Evolutionary conservation across 83 land plant genomes (phyloP), one percentile per base, ranked within the genome.

Genomic region (Thuja plicata): DNA sequence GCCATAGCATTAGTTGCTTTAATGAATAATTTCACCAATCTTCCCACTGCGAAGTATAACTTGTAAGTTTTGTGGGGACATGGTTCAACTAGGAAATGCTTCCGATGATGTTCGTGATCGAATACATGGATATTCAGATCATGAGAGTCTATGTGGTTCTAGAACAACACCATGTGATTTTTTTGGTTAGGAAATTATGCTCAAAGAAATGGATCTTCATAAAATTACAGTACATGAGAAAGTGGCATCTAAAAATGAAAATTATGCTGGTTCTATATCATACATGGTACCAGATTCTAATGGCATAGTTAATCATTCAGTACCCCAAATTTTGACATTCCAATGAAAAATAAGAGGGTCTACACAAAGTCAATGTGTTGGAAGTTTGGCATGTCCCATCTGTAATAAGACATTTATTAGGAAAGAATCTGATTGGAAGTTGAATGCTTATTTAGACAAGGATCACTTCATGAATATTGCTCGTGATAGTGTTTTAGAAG

Each of bases 141-240:
- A 98, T 85, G 99, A 98, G 90, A 97, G 99, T 88, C 48, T 89
- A 13, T 98, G 99, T 91, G 99, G 99, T 9, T 96, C 98, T 24
- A 92, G 99, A 86, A 98, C 99, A 30, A 92, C 95, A 35, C 95
- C 96, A 0, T 98, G 99, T 84, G 96, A 95, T 87, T 88, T 92
- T 0, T 98, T 97, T 90, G 95, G 96, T 40, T 96, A 99, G 37
- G 91, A 96, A 32, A 92, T 98, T 30, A 98, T 98, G 99, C 90
- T 98, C 88, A 97, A 98, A 87, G 99, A 97, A 52, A 98, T 98
- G 97, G 99, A 97, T 71, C 91, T 98, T 66, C 99, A 98, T 88
- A 93, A 89, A 74, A 91, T 92, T 86, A 99, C 99, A 19, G 99
- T 95, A 62, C 99, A 98, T 90, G 93, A 87, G 77, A 91, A 92